Base-by-base conservation (phyloP, 2,329 filamentous ascomycete genomes). In the Pezicula rhizophila region DNA sequence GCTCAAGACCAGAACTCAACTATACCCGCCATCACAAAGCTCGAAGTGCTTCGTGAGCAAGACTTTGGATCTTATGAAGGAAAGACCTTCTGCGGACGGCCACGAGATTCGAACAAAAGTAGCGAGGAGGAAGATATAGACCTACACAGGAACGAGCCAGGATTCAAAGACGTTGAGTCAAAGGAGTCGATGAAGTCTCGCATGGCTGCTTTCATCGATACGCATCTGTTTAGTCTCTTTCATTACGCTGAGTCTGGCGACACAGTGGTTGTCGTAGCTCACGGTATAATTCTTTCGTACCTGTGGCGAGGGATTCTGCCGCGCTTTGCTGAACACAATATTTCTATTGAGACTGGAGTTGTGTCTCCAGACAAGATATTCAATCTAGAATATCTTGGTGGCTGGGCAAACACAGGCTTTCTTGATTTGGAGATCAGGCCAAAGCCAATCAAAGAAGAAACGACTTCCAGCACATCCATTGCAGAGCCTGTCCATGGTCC, bases 261-360 rank as follows among this genome's bases (percentile, higher is more conserved):
- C 6, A 68, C 72, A 2, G 70, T 89, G 11, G 83, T 81, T 1
- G 69, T 95, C 12, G 85, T 95, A 3, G 85, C 90, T 2, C 91
- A 96, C 60, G 90, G 91, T 14, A 84, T 95, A 52, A 81, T 95
- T 37, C 76, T 96, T 2, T 80, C 80, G 2, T 75, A 80, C 28
- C 66, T 96, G 0, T 84, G 86, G 75, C 75, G 76, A 48, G 73
- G 76, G 11, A 64, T 95, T 12, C 68, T 85, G 7, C 67, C 70
- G 11, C 73, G 78, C 3, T 76, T 88, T 50, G 65, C 54, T 48
- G 60, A 47, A 41, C 52, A 12, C 26, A 55, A 50, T 49, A 54
- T 60, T 6, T 59, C 61, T 1, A 57, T 80, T 23, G 66, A 65
- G 5, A 60, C 71, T 11, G 69, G 71, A 28, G 62, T 77, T 63